Conservation (phyloP, 345 rosid genomes). For the Aquilaria malaccensis region DNA sequence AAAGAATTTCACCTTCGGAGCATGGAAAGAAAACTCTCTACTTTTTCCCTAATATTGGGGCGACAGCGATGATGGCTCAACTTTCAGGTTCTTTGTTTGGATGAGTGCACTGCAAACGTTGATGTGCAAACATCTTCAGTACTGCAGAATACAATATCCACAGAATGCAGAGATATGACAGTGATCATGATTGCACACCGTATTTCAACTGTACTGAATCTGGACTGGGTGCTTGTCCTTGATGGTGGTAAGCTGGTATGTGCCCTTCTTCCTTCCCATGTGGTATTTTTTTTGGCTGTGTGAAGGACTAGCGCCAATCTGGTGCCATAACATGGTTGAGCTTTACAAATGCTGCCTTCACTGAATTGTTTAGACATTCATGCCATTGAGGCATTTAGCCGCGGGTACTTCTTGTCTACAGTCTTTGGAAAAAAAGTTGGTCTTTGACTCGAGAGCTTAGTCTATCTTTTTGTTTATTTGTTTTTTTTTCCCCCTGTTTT, state of each 20-base stretch:
- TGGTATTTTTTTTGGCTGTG: background rate
- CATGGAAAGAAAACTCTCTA: no score
- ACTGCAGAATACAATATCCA: constrained; percentile 59
- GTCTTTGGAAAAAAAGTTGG: background rate
- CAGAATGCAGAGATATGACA: constrained; percentile 65
- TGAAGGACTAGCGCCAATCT: no score
- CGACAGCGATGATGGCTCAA: no score
- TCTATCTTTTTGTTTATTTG: no score
- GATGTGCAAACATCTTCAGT: constrained; percentile 70
- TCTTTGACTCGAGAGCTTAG: background rate
- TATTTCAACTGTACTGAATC: constrained; percentile 65
- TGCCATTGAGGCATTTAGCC: no score
- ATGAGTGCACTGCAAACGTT: constrained; percentile 86
- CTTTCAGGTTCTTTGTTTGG: constrained; percentile 75
- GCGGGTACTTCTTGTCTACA: background rate
- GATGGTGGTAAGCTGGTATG: constrained; percentile 60
- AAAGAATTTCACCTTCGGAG: no score
- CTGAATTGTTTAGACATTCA: no score
- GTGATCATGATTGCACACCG: constrained; percentile 92
- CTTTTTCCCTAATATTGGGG: no score
- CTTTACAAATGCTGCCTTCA: no score
- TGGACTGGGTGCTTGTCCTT: constrained; percentile 71
- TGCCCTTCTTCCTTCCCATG: background rate
- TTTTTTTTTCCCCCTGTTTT: background rate
- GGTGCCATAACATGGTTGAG: no score